Evolutionary conservation across 2,329 filamentous ascomycete species (phyloP), one percentile per base, ranked within the genome.

Genomic region (Fusarium hostae): DNA sequence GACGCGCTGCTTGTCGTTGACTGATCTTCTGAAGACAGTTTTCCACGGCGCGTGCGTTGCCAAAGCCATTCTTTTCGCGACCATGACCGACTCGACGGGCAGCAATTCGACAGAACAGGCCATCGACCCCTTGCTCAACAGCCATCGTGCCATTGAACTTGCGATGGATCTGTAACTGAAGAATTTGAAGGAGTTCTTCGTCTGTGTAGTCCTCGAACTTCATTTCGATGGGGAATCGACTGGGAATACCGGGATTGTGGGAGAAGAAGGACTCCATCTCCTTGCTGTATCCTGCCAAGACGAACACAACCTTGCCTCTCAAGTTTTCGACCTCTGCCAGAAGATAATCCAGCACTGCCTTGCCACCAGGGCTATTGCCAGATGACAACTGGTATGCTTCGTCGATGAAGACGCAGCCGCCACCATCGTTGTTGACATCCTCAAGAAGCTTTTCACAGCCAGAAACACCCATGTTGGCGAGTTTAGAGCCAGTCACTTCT

Each of bases 231-330:
- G 92, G 92, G 40, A 95, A 90, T 0, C 92, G 88, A 70, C 91
- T 93, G 0, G 87, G 84, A 5, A 95, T 82, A 0, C 93, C 92
- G 0, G 89, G 89, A 47, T 95, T 95, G 66, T 94, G 91, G 0
- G 87, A 84, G 50, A 93, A 94, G 77, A 95, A 94, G 0, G 85
- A 85, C 73, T 95, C 92, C 92, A 95, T 95, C 68, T 92, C 85
- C 71, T 89, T 90, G 52, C 84, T 84, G 78, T 95, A 95, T 0
- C 93, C 92, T 0, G 92, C 92, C 5, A 95, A 82, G 1, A 95
- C 84, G 58, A 95, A 92, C 0, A 91, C 88, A 0, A 95, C 79
- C 72, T 92, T 92, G 0, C 92, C 92, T 0, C 85, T 87, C 2
- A 89, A 83, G 56, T 94, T 93, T 72, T 95, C 92, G 1, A 94